Conservation (phyloP, 441 rosid genomes). For the Kokia cookei region DNA sequence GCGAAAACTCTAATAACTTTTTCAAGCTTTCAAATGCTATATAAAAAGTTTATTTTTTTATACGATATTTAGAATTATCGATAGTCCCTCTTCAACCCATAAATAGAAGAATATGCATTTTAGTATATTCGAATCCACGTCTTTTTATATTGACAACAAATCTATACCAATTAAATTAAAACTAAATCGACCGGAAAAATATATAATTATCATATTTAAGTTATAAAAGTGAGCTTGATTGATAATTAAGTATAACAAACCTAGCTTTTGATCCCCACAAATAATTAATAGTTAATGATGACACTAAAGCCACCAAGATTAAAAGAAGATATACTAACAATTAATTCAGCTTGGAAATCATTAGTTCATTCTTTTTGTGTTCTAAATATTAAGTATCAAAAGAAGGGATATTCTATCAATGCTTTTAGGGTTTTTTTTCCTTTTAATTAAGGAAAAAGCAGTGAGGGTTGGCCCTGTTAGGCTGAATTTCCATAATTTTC, state of each 20-base stretch:
- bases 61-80: too few species aligned
- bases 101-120: too few species aligned
- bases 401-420: neutral
- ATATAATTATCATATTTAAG: too few species aligned
- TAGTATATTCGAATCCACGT: too few species aligned
- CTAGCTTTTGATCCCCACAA: neutral
- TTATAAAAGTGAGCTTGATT: too few species aligned
- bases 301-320: neutral
- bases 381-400: neutral
- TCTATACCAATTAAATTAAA: too few species aligned
- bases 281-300: conserved; percentile 9
- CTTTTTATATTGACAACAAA: too few species aligned
- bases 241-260: neutral
- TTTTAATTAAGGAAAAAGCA: conserved; percentile 3
- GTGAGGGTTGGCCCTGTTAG: neutral
- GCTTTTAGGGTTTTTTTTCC: neutral
- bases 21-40: too few species aligned
- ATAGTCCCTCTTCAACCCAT: too few species aligned
- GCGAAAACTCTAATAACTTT: too few species aligned
- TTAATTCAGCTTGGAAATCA: neutral
- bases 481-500: neutral
- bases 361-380: neutral
- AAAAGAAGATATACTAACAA: neutral
- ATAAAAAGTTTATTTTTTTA: too few species aligned
- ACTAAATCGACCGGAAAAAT: too few species aligned